phyloP scores from a whole-genome alignment of 257 asterid genomes.

The Scutellaria barbata region DNA sequence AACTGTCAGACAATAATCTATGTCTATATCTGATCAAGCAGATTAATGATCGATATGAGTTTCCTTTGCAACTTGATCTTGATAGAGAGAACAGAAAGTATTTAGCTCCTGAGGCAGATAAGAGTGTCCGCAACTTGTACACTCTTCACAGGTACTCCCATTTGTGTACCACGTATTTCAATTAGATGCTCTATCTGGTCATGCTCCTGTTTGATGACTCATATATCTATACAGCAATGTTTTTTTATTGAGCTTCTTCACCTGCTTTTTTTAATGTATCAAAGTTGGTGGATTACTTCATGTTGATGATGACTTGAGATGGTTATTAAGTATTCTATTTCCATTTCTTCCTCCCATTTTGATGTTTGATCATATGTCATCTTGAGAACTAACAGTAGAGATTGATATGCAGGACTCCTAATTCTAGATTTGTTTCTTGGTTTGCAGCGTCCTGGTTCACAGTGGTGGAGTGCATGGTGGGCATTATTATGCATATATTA shows the following conservation, averaged over 20 bases:
- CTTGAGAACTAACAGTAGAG: slow-evolving; percentile 15
- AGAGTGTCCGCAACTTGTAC: slow-evolving; percentile 78
- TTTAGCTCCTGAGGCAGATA: slow-evolving; percentile 84
- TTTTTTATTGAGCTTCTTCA: slow-evolving; percentile 5
- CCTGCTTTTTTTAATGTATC: slow-evolving; percentile 12
- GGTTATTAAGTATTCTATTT: slow-evolving; percentile 25
- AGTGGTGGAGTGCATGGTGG: slow-evolving; percentile 73
- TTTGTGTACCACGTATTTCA: slow-evolving; percentile 11
- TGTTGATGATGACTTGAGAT: slow-evolving; percentile 6
- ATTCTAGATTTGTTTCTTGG: slow-evolving; percentile 30
- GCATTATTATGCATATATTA: slow-evolving; percentile 61
- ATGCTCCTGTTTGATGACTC: slow-evolving; percentile 15
- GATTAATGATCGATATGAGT: slow-evolving; percentile 95
- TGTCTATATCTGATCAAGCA: slow-evolving; percentile 38
- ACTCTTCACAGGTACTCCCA: slow-evolving; percentile 79
- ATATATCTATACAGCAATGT: neutral
- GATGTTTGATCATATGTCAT: neutral
- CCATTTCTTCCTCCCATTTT: slow-evolving; percentile 16
- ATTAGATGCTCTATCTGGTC: slow-evolving; percentile 29
- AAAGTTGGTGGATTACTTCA: slow-evolving; percentile 19
- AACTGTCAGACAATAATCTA: slow-evolving; percentile 12
- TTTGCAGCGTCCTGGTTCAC: slow-evolving; percentile 61
- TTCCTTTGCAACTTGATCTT: slow-evolving; percentile 92
- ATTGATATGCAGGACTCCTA: neutral
- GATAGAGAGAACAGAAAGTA: slow-evolving; percentile 86